Evolutionary conservation across 352 stramenopile species (phyloP), one percentile per base, ranked within the genome.

Genomic region (Pythium rishiriense): DNA sequence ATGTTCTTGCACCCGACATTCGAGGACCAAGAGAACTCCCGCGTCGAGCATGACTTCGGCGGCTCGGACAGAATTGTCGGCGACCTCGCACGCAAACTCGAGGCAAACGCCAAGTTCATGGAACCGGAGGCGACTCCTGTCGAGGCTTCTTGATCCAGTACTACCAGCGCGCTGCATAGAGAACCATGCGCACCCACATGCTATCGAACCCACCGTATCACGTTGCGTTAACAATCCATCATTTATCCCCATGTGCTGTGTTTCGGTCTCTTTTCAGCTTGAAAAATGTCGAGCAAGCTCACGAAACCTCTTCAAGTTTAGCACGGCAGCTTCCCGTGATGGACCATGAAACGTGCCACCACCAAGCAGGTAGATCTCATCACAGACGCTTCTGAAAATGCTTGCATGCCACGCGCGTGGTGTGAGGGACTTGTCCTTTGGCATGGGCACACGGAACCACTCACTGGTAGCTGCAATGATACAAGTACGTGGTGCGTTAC

Each of bases 321-420:
- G 61, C 17, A 75, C 61, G n/a, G 80, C 83, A 5, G 80, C 72
- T 15, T 88, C 75, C 58, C 73, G 77, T 12, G 82, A 66, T 14
- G 83, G 83, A 1, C 83, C 83, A 29, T 83, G 68, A 26, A 80
- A 87, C 0, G 80, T 88, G 17, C 83, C 83, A 37, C 82, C 82
- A 9, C 82, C 82, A 21, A 89, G 50, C 22, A 91, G 47, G 9
- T 86, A 86, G 37, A 90, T 29, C 59, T 74, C 65, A 12, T 66
- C 52, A 17, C 66, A 54, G 6, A 61, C 33, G 2, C 59, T 73
- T 4, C 45, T 48, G 0, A 88, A 39, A 55, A 88, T 69, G 47
- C 83, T 91, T 8, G 83, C 74, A 64, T 91, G 83, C 83, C 83
- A 91, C 29, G 83, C 83, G 17, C 83, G 80, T 22, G 83, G 69